Evolutionary conservation across 371 early-diverging fungal genomes (phyloP), one percentile per base, ranked within the genome.

Genomic region (Apophysomyces sp.): DNA sequence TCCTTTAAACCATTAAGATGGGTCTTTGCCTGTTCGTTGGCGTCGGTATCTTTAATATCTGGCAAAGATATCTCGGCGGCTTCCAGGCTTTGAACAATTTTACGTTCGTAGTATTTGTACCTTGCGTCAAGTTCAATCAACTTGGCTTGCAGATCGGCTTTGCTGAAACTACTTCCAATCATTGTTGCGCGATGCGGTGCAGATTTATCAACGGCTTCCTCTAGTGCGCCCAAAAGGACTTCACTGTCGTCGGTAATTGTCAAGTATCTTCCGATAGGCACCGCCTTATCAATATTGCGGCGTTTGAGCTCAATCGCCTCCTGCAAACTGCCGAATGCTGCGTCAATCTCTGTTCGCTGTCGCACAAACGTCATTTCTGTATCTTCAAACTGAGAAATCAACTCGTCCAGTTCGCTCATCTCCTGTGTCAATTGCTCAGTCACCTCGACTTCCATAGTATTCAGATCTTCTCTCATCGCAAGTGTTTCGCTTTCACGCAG

Each of bases 81-180:
- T 1, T 78, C 70, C 26, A 86, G 41, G 37, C 76, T 68, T 51
- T 76, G 67, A 27, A 70, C 55, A 34, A 85, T 76, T 8, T 72
- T 71, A 2, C 72, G 77, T 39, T 81, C 81, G 57, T 78, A 80
- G 40, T 82, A 76, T 29, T 79, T 80, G 75, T 80, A 85, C n/a
- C 83, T 71, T 0, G 82, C 78, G 15, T 81, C 82, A 2, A 85
- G 67, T 53, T 86, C 86, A 57, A 83, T 82, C 34, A 66, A 63
- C 51, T 78, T 68, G 0, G 82, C 74, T 26, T 85, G 78, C 8
- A 87, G 61, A 36, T 84, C 86, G 18, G 81, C 68, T 12, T 76
- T 72, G n/a, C 63, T 69, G 21, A 73, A 58, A 16, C 55, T 29
- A 30, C 55, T n/a, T 56, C 68, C 66, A 36, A 69, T 65, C 39